Base-by-base conservation (phyloP, 2,329 filamentous ascomycete genomes). In the Trematosphaeria pertusa region DNA sequence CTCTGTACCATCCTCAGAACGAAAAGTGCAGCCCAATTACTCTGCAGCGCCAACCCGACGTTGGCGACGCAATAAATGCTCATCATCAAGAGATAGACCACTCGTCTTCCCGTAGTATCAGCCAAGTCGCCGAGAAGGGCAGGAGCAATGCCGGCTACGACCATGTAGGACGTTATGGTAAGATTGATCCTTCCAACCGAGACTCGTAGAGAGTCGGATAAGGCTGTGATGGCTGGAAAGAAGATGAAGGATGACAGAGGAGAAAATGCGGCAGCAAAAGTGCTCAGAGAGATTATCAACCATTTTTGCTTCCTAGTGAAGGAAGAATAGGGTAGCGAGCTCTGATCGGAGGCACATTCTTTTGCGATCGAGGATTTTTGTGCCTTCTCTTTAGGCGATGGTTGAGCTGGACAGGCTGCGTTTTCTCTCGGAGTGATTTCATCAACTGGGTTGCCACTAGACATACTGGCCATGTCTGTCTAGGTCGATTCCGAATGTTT, bases 1-100 rank as follows among this genome's bases (percentile, higher is more conserved):
- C 82, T 84, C 60, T 88, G 86, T 3, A 87, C 47, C 71, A 82
- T 83, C 0, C 86, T 78, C 7, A 88, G 70, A 2, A 87, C 73
- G 22, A 88, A 62, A 15, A 88, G 69, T 0, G 84, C 67, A 6
- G 59, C 56, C 36, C 68, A 72, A 41, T 59, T 62, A 37, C 65
- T 59, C 50, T 69, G 65, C n/a, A 70, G 36, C 3, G 58, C 65
- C n/a, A 72, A 55, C 6, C 58, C 70, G 5, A 73, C 48, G 32
- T 71, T 71, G 24, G 69, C 68, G 9, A 54, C 52, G 33, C 67
- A 53, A 41, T 69, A 72, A 10, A 72, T 63, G 15, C 48, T 37
- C 43, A 72, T 62, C 43, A 57, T 61, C 22, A 66, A 45, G 7
- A 70, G 54, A 56, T 79, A 79, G 9, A 74, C 75, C 4, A 77